A percentile compares a stretch with the other conserved stretches of the same genome.
Conservation (phyloP, 768 basidiomycete species). For the Podaxis carcinomalis region DNA sequence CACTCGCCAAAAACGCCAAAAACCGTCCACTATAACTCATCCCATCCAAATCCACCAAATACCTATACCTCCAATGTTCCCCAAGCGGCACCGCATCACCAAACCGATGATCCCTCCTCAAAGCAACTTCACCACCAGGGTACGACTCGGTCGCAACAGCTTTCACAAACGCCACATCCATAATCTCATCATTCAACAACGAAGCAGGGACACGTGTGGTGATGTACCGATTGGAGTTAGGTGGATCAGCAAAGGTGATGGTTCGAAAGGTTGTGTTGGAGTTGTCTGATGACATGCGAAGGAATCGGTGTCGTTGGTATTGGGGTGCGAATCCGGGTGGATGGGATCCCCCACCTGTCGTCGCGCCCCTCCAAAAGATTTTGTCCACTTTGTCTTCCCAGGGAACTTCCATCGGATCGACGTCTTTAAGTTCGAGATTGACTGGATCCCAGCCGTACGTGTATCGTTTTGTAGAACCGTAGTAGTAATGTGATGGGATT, state of each 20-base stretch:
- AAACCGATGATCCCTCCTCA: slow-evolving; percentile 61
- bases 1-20: slow-evolving; percentile 72
- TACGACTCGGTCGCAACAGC: slow-evolving; percentile 64
- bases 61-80: slow-evolving; percentile 85
- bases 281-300: slow-evolving; percentile 70
- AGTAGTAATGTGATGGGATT: slow-evolving; percentile 97
- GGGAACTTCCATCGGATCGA: slow-evolving; percentile 81
- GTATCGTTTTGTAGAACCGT: slow-evolving; percentile 73
- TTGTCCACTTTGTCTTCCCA: slow-evolving; percentile 88
- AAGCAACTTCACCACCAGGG: slow-evolving; percentile 63
- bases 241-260: slow-evolving; percentile 15
- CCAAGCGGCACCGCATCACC: slow-evolving; percentile 70
- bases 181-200: slow-evolving; percentile 64
- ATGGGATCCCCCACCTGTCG: slow-evolving; percentile 88
- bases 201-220: slow-evolving; percentile 5
- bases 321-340: slow-evolving; percentile 78
- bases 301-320: slow-evolving; percentile 84
- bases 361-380: slow-evolving; percentile 95
- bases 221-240: slow-evolving; percentile 9
- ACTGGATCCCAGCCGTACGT: slow-evolving; percentile 90
- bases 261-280: slow-evolving; percentile 42
- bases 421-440: slow-evolving; percentile 64
- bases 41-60: slow-evolving; percentile 83
- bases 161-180: slow-evolving; percentile 83
- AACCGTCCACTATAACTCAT: slow-evolving; percentile 89